phyloP scores from a whole-genome alignment of 768 basidiomycete genomes.

The Epithele typhae region DNA sequence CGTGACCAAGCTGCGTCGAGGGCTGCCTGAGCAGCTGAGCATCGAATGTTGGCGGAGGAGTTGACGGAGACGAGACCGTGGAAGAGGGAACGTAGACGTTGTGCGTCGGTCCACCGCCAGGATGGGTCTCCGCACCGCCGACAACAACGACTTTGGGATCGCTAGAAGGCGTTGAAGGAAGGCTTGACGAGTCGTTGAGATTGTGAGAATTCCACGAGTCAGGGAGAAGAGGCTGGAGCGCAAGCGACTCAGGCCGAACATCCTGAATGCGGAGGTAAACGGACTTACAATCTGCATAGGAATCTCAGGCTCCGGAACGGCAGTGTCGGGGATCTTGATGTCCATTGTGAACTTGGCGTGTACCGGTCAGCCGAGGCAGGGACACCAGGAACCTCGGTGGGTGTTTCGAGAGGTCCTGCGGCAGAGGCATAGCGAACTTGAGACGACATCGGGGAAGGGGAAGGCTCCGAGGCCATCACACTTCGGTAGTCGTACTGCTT shows the following conservation, averaged over 20 bases:
- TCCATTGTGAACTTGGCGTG: conserved; percentile 35
- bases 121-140: conserved; percentile 42
- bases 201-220: conserved; percentile 57
- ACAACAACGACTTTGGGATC: conserved; percentile 50
- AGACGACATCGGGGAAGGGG: conserved; percentile 8
- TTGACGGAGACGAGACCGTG: background rate
- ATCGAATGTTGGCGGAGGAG: conserved; percentile 13
- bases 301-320: conserved; percentile 35
- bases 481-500: conserved; percentile 42
- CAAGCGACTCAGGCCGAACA: background rate
- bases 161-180: conserved; percentile 21
- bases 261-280: background rate
- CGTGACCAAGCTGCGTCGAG: conserved; percentile 13
- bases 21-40: conserved; percentile 1
- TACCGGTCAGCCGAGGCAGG: conserved; percentile 32
- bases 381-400: conserved; percentile 36
- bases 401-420: conserved; percentile 4
- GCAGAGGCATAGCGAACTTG: conserved; percentile 25
- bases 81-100: conserved; percentile 28
- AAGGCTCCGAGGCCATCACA: conserved; percentile 13
- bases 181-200: too few species aligned
- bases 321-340: conserved; percentile 54
- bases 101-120: conserved; percentile 43
- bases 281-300: conserved; percentile 58
- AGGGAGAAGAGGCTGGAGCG: conserved; percentile 50